Conservation (phyloP, 2,329 filamentous ascomycete species). For the Endothia cerciana region DNA sequence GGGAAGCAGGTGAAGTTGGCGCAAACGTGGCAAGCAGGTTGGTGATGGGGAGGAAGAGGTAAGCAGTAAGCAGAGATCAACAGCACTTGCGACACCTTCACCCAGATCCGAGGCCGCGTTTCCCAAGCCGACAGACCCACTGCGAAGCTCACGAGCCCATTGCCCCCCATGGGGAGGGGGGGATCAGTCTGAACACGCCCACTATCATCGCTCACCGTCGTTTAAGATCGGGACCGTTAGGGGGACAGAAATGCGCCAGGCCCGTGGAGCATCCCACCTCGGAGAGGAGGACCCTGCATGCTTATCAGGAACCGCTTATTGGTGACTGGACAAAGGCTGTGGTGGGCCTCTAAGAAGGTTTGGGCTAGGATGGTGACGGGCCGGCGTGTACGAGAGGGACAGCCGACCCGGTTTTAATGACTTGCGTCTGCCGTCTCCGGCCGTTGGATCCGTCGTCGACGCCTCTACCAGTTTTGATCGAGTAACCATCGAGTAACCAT, state of each 20-base stretch:
- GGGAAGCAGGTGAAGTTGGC: neutral
- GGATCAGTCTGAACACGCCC: neutral
- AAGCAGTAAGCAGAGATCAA: neutral
- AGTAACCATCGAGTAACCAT: conserved; percentile 27
- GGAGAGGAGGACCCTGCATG: conserved; percentile 4
- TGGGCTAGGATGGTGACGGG: neutral
- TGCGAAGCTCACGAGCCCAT: neutral
- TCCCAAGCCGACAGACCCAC: conserved; percentile 1
- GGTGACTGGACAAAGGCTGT: neutral
- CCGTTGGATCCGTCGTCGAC: conserved; percentile 7
- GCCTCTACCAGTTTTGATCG: conserved; percentile 23
- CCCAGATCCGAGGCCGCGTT: neutral
- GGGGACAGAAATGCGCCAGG: neutral
- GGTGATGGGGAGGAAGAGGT: neutral
- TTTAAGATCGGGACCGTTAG: neutral
- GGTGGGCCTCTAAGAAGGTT: neutral
- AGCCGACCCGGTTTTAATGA: conserved; percentile 5
- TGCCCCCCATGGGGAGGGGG: neutral
- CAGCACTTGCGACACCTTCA: neutral
- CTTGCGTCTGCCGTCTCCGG: conserved; percentile 11
- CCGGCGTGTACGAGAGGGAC: neutral
- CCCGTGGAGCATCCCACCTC: neutral
- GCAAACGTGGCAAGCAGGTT: neutral
- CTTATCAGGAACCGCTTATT: conserved; percentile 17
- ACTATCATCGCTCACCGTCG: neutral